Conservation (phyloP, 495 filamentous ascomycete genomes). For the Oidiodendron maius region DNA sequence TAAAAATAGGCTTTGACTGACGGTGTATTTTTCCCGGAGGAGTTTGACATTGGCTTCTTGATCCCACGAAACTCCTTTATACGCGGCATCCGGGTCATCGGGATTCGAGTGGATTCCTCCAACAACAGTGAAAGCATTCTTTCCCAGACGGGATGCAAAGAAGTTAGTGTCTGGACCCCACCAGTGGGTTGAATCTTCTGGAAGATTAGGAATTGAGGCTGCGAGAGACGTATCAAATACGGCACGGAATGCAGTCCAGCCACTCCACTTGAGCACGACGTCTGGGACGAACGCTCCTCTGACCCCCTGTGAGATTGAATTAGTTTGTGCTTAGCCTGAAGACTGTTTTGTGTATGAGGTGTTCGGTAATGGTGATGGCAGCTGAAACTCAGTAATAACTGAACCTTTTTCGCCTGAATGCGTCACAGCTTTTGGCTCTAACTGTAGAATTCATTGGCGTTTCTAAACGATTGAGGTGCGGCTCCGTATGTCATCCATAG, state of each 20-base stretch:
- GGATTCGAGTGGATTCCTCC: slow-evolving; percentile 38
- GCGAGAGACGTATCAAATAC: slow-evolving; percentile 37
- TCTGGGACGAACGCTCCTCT: slow-evolving; percentile 33
- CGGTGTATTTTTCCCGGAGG: slow-evolving; percentile 31
- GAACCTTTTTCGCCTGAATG: no score
- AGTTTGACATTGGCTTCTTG: slow-evolving; percentile 32
- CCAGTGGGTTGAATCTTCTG: slow-evolving; percentile 41
- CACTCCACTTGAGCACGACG: slow-evolving; percentile 35
- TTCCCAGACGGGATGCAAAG: slow-evolving; percentile 41
- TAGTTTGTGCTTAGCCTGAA: not conserved
- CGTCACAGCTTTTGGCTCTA: no score
- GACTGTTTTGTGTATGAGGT: not conserved
- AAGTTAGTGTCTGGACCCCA: slow-evolving; percentile 42
- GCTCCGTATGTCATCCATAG: no score
- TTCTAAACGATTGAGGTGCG: no score
- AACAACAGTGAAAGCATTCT: slow-evolving; percentile 36
- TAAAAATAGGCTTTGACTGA: not conserved
- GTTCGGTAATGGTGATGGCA: no score
- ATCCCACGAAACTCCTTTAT: slow-evolving; percentile 35
- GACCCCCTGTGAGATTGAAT: slow-evolving; percentile 12
- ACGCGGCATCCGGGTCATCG: slow-evolving; percentile 21
- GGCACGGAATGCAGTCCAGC: slow-evolving; percentile 39
- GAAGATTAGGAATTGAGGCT: slow-evolving; percentile 32
- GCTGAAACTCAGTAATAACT: no score
- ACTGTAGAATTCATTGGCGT: no score